Conservation (phyloP, 169 alveolate genomes). For the Miamiensis avidus region DNA sequence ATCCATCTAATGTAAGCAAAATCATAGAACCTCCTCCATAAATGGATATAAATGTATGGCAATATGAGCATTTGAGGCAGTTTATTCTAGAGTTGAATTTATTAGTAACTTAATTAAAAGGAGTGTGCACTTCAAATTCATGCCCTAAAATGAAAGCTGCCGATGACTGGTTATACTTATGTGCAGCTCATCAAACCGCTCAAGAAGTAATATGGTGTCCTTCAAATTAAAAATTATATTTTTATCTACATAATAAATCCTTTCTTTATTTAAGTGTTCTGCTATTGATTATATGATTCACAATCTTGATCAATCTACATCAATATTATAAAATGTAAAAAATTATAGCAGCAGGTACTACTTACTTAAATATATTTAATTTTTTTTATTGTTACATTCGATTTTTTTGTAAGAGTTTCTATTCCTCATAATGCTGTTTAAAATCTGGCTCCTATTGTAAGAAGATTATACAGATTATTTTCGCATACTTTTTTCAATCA, state of each 20-base stretch:
- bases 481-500: constrained; percentile 88
- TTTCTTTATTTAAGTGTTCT: constrained; percentile 57
- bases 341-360: constrained; percentile 66
- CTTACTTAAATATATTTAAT: not conserved
- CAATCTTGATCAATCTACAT: constrained; percentile 86
- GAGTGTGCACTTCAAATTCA: constrained; percentile 79
- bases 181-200: constrained; percentile 90
- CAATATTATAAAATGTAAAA: constrained; percentile 74
- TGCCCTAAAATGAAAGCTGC: constrained; percentile 91
- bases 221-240: not conserved
- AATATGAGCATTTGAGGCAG: constrained; percentile 90
- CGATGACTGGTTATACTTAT: constrained; percentile 89
- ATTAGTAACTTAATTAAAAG: constrained; percentile 79
- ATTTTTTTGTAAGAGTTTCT: constrained; percentile 52
- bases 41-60: constrained; percentile 84
- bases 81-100: constrained; percentile 87
- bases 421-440: constrained; percentile 63
- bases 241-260: not conserved
- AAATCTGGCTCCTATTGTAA: constrained; percentile 65
- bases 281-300: constrained; percentile 93
- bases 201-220: too few species aligned
- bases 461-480: constrained; percentile 82
- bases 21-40: constrained; percentile 84
- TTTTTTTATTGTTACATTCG: constrained; percentile 24
- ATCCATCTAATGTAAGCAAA: constrained; percentile 76